Evolutionary conservation across 768 basidiomycete species (phyloP), one percentile per base, ranked within the genome.

Genomic region (Clitopilus hobsonii): DNA sequence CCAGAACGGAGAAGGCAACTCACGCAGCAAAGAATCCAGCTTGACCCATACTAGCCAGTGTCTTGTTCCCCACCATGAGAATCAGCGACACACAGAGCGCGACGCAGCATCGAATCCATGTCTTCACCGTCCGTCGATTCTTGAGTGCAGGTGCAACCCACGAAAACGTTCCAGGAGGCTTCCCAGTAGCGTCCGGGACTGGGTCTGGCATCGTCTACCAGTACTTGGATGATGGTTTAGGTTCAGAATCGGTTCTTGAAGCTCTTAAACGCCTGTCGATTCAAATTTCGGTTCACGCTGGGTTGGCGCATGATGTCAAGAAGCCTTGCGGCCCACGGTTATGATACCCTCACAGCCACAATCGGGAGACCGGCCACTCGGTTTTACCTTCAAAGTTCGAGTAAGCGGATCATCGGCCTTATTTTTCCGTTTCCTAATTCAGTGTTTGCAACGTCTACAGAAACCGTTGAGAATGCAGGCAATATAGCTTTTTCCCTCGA

Each of bases 11-110:
- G 28, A 18, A 38, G 11, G 52, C 25, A 13, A 61, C 70, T 60
- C 51, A 75, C 70, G 69, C 68, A 52, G 66, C 64, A 59, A 75
- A 77, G 66, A 75, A 76, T 0, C 68, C 73, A 8, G 71, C 71
- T 54, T 75, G 74, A 5, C 77, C 77, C 69, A 76, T 70, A 6
- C 59, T 67, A n/a, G 54, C 51, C 45, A 74, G 62, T 0, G 73
- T 64, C 26, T 60, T 61, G 3, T 54, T 58, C 8, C 62, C 61
- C 25, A 77, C 74, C 65, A 77, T 65, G 5, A 78, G 62, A 5
- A 75, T 58, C 54, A 75, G 26, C 1, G 68, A 50, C 18, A 61
- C 68, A 3, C 69, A 67, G 22, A 73, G 57, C 2, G 63, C 71
- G 8, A 70, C 58, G 38, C 69, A 65, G 53, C 74, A 76, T 53